Conservation (phyloP, 345 rosid genomes). For the Orychophragmus violaceus region DNA sequence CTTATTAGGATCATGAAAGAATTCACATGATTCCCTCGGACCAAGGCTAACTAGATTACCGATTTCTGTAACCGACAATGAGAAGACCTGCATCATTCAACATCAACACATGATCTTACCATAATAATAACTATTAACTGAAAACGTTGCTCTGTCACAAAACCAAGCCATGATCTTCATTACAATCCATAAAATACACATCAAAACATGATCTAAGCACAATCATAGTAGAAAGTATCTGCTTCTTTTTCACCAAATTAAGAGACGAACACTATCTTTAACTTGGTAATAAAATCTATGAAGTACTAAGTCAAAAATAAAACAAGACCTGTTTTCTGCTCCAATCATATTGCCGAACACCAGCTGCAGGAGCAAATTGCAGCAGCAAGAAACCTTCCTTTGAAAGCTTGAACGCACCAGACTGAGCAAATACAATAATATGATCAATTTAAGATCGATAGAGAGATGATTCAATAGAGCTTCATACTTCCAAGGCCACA, state of each 20-base stretch:
- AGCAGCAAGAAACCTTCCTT: conserved; percentile 67
- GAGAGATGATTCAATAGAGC: background rate
- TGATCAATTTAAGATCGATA: conserved; percentile 2
- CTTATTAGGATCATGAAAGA: conserved; percentile 80
- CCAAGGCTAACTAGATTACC: conserved; percentile 69
- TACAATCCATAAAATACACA: background rate
- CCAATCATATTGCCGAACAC: conserved; percentile 84
- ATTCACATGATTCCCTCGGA: conserved; percentile 65
- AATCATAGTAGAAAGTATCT: background rate
- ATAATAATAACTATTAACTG: background rate
- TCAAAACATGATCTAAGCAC: background rate
- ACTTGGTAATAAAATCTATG: background rate
- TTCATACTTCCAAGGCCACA: conserved; percentile 54
- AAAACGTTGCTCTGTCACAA: background rate
- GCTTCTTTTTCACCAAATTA: background rate
- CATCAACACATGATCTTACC: background rate
- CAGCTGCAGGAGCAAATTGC: conserved; percentile 85
- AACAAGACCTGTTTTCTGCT: conserved; percentile 68
- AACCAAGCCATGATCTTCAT: background rate
- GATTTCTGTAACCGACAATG: conserved; percentile 74
- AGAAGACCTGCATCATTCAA: conserved; percentile 52
- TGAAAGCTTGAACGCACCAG: conserved; percentile 69
- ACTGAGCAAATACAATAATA: conserved; percentile 34
- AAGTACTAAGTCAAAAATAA: background rate
- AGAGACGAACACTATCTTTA: background rate